Evolutionary conservation across 1,284 basidiomycete species (phyloP).

Genomic region (Puccinia brachypodii): DNA sequence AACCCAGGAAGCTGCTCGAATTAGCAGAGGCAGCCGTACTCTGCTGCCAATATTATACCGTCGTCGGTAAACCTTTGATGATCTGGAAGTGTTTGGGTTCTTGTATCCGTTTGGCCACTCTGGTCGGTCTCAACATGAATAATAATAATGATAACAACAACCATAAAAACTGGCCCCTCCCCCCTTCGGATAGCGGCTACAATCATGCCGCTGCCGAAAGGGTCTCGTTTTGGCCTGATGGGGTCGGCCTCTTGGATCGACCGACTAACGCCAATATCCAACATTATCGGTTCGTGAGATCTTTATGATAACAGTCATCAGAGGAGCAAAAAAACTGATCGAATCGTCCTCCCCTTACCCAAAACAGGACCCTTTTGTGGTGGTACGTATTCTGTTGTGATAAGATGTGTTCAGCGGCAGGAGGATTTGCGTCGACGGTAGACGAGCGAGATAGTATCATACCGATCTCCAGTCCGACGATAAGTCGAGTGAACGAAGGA

Average conservation of each 20-base stretch:
- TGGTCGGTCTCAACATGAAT: slow-evolving; percentile 22
- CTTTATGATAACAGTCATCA: neutral
- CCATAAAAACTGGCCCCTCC: neutral
- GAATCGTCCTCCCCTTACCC: no score
- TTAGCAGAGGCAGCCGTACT: slow-evolving; percentile 24
- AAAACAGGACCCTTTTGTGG: slow-evolving; percentile 35
- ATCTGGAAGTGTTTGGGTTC: slow-evolving; percentile 47
- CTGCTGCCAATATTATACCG: slow-evolving; percentile 36
- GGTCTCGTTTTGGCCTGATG: slow-evolving; percentile 45
- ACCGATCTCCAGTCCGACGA: slow-evolving; percentile 16
- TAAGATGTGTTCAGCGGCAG: slow-evolving; percentile 34
- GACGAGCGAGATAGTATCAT: slow-evolving; percentile 30
- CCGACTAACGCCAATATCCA: neutral
- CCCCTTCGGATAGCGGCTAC: neutral
- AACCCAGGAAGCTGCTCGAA: slow-evolving; percentile 25
- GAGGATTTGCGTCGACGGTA: slow-evolving; percentile 36
- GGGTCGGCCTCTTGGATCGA: neutral
- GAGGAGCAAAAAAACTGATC: neutral
- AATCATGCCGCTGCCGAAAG: neutral
- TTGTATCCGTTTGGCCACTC: slow-evolving; percentile 29
- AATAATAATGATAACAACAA: neutral
- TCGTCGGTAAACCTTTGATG: slow-evolving; percentile 34
- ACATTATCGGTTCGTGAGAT: slow-evolving; percentile 8
- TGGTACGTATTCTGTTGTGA: slow-evolving; percentile 48
- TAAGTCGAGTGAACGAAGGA: neutral